phyloP scores from a whole-genome alignment of 768 basidiomycete genomes.

The Pisolithus microcarpus region DNA sequence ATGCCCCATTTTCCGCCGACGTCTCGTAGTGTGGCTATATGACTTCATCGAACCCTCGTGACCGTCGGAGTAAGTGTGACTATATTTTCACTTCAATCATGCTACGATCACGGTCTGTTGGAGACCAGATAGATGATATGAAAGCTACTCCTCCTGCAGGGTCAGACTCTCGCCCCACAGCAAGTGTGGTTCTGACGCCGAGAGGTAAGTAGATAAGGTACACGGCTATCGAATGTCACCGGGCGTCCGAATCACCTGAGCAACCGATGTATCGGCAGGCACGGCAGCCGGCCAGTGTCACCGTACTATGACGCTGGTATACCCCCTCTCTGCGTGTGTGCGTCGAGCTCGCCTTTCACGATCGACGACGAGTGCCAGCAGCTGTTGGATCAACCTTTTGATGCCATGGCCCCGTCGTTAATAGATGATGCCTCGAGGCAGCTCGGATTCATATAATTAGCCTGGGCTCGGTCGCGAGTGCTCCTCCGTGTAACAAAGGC shows the following conservation, averaged over 20 bases:
- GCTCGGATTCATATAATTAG: background rate
- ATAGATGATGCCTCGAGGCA: constrained; percentile 19
- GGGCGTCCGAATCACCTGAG: background rate
- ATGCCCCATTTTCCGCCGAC: background rate
- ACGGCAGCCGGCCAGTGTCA: background rate
- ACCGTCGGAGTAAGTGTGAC: background rate
- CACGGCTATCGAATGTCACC: background rate
- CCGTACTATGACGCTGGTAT: no score
- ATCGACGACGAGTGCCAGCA: constrained; percentile 1
- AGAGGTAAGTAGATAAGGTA: background rate
- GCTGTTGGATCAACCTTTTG: constrained; percentile 11
- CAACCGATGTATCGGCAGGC: constrained; percentile 13
- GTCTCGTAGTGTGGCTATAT: background rate
- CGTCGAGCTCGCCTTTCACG: background rate
- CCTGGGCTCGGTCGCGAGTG: no score
- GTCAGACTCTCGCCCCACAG: background rate
- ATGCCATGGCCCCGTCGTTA: background rate
- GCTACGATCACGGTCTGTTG: no score
- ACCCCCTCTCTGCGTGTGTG: background rate
- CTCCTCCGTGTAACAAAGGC: no score
- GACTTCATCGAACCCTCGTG: background rate
- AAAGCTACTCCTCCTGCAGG: background rate
- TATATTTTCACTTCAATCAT: background rate
- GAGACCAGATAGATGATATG: background rate
- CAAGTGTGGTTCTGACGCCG: constrained; percentile 6